Conservation (phyloP, 225 moss, liverwort and hornwort genomes). For the Physcomitrium patens region DNA sequence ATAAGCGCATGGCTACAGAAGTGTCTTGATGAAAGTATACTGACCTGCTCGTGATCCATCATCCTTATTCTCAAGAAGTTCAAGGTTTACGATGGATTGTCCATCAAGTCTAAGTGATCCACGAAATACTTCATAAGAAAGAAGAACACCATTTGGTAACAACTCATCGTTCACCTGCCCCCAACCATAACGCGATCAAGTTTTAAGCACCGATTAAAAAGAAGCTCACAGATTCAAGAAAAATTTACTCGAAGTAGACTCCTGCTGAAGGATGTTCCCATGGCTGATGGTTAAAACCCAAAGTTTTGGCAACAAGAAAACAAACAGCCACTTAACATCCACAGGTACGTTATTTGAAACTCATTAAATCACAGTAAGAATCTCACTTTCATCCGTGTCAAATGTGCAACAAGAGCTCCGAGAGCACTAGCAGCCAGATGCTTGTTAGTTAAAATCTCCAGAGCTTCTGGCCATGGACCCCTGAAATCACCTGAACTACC, state of each 20-base stretch:
- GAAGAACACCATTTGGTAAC: constrained; percentile 80
- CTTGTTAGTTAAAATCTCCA: constrained; percentile 53
- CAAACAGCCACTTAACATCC: not conserved
- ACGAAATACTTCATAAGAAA: constrained; percentile 83
- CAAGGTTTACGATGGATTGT: constrained; percentile 84
- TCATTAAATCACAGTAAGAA: not conserved
- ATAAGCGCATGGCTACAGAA: constrained; percentile 5
- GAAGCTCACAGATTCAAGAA: not conserved
- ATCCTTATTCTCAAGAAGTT: constrained; percentile 84
- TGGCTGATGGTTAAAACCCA: not conserved
- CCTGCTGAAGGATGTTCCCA: constrained; percentile 9
- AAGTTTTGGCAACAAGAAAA: not conserved
- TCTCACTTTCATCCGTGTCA: constrained; percentile 79
- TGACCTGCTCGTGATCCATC: constrained; percentile 84
- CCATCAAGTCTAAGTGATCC: constrained; percentile 91
- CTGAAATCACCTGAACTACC: constrained; percentile 35
- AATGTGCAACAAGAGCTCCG: constrained; percentile 79
- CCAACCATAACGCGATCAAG: constrained; percentile 29
- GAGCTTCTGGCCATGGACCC: constrained; percentile 62
- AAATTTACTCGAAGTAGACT: not conserved
- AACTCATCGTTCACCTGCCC: constrained; percentile 78
- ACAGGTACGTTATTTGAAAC: not conserved
- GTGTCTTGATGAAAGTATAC: constrained; percentile 6
- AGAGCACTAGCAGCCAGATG: constrained; percentile 75
- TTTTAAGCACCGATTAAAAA: not conserved